phyloP scores from a whole-genome alignment of 2,329 filamentous ascomycete genomes.

The Anisogramma anomala region DNA sequence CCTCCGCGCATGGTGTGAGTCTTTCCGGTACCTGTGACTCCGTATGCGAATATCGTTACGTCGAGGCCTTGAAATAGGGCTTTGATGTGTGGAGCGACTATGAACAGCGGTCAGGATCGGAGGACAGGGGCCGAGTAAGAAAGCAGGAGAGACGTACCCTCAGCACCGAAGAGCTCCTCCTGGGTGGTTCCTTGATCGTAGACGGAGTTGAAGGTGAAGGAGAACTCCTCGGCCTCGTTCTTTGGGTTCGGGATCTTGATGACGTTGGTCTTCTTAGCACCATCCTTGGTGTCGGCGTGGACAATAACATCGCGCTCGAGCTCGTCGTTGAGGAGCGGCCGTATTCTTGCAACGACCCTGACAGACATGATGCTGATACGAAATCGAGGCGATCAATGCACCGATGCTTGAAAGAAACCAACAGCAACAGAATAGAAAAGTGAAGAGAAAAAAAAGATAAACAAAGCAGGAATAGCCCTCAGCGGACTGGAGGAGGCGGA shows the following conservation, averaged over 20 bases:
- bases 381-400: not conserved
- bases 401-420: not conserved
- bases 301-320: constrained; percentile 82
- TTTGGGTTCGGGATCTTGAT: constrained; percentile 90
- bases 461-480: not conserved
- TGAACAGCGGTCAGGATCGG: constrained; percentile 15
- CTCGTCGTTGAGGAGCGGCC: constrained; percentile 78
- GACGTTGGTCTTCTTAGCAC: constrained; percentile 51
- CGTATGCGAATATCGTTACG: constrained; percentile 85
- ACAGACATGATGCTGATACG: constrained; percentile 41
- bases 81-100: constrained; percentile 82
- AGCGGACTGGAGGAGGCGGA: not conserved
- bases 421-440: not conserved
- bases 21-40: constrained; percentile 86
- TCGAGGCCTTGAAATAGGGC: constrained; percentile 83
- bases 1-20: constrained; percentile 94
- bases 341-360: constrained; percentile 79
- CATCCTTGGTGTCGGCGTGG: constrained; percentile 48
- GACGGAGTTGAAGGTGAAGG: constrained; percentile 88
- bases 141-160: constrained; percentile 50
- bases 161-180: constrained; percentile 76
- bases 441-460: not conserved
- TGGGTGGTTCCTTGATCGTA: constrained; percentile 74
- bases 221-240: constrained; percentile 82
- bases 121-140: not conserved